phyloP scores from a whole-genome alignment of 345 rosid genomes.

The Raphanus sativus region DNA sequence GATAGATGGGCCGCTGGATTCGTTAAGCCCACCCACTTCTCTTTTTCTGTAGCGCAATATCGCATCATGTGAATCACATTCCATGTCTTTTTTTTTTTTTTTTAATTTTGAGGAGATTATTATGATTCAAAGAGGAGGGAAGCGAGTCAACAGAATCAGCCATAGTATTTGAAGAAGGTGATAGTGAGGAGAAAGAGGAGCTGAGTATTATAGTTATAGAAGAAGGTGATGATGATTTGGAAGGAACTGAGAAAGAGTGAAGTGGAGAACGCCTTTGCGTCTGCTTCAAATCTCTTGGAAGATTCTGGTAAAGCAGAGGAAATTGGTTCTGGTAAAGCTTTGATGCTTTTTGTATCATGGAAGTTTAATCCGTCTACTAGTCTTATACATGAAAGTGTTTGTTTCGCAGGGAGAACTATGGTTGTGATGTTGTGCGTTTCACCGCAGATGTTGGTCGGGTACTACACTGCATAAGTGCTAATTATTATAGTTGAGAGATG shows the following conservation, averaged over 20 bases:
- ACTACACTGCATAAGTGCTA: constrained; percentile 1
- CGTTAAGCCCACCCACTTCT: not conserved
- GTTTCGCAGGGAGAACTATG: not conserved
- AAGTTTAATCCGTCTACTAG: not conserved
- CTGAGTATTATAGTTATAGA: constrained; percentile 18
- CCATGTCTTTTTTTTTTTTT: no score
- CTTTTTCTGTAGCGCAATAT: not conserved
- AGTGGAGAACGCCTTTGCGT: constrained; percentile 57
- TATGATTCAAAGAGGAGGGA: not conserved
- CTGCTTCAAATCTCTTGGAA: constrained; percentile 50
- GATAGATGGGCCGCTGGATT: constrained; percentile 1
- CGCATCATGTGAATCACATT: no score
- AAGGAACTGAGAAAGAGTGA: constrained; percentile 85
- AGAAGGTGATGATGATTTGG: constrained; percentile 58
- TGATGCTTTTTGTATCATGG: no score
- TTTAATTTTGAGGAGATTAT: constrained; percentile 1
- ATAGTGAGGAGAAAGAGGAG: constrained; percentile 20
- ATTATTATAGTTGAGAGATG: no score
- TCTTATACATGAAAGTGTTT: not conserved
- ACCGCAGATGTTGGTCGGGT: not conserved
- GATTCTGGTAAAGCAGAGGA: constrained; percentile 40
- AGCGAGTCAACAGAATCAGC: constrained; percentile 9
- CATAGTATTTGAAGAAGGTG: constrained; percentile 6
- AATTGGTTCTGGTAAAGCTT: constrained; percentile 37
- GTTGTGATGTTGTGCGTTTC: not conserved